Percentiles rank a stretch among this genome's conserved stretches.
phyloP scores from a whole-genome alignment of 2,329 filamentous ascomycete genomes.

The Acarospora socialis region DNA sequence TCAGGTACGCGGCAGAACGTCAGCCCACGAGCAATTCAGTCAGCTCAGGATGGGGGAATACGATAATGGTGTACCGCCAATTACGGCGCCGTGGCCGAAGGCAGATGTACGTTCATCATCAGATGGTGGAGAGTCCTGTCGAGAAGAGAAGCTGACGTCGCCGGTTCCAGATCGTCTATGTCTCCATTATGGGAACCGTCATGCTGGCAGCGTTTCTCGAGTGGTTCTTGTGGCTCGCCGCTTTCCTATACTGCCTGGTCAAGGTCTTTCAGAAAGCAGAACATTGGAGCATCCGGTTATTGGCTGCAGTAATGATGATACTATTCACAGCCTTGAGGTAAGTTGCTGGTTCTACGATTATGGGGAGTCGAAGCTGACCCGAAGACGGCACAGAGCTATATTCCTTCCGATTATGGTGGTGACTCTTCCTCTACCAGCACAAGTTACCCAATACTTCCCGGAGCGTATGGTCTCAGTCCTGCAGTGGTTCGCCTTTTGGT shows the following conservation, averaged over 20 bases:
- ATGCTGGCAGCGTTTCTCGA: slow-evolving; percentile 78
- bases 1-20: too few species aligned
- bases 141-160: slow-evolving; percentile 6
- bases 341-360: slow-evolving; percentile 12
- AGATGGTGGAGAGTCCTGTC: not conserved
- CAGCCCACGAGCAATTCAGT: not conserved
- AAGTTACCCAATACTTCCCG: slow-evolving; percentile 62
- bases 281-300: slow-evolving; percentile 64
- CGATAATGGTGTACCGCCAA: slow-evolving; percentile 10
- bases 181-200: slow-evolving; percentile 62
- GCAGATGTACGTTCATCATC: slow-evolving; percentile 22
- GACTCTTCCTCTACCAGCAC: slow-evolving; percentile 66
- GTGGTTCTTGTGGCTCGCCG: slow-evolving; percentile 90
- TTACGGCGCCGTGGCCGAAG: slow-evolving; percentile 22
- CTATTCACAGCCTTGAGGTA: slow-evolving; percentile 66
- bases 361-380: slow-evolving; percentile 7
- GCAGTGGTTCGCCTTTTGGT: slow-evolving; percentile 94
- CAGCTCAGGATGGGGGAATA: slow-evolving; percentile 6
- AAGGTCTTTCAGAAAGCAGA: slow-evolving; percentile 87
- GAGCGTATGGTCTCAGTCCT: slow-evolving; percentile 51
- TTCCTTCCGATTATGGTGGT: slow-evolving; percentile 93
- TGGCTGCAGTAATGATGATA: slow-evolving; percentile 62
- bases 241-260: slow-evolving; percentile 78
- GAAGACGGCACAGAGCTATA: slow-evolving; percentile 42
- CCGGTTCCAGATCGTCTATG: slow-evolving; percentile 78